Evolutionary conservation across 2,329 filamentous ascomycete genomes (phyloP).

Genomic region (Penicillium olsonii): DNA sequence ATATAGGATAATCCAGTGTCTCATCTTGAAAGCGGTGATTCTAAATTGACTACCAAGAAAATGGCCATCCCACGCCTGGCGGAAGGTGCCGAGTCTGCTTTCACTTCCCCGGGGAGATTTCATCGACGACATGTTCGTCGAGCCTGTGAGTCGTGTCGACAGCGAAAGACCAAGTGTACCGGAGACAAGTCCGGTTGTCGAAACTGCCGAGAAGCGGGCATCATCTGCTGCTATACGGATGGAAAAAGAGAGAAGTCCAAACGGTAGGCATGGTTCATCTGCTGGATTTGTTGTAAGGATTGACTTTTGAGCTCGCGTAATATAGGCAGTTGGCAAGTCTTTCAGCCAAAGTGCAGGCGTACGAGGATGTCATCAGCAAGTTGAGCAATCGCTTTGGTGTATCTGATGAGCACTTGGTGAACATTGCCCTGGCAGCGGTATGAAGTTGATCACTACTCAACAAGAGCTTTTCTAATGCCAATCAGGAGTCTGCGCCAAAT

Average conservation of each 20-base stretch:
- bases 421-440: slow-evolving; percentile 35
- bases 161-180: slow-evolving; percentile 49
- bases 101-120: slow-evolving; percentile 36
- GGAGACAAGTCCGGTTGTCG: slow-evolving; percentile 47
- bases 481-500: slow-evolving; percentile 27
- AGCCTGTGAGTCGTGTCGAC: slow-evolving; percentile 49
- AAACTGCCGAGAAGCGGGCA: slow-evolving; percentile 47
- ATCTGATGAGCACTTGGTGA: slow-evolving; percentile 39
- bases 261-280: slow-evolving; percentile 32
- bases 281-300: neutral
- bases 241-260: slow-evolving; percentile 49
- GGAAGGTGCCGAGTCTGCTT: slow-evolving; percentile 35
- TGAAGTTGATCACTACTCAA: slow-evolving; percentile 6
- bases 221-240: slow-evolving; percentile 48
- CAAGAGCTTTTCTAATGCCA: slow-evolving; percentile 17
- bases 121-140: slow-evolving; percentile 40
- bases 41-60: slow-evolving; percentile 29
- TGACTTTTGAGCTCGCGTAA: neutral
- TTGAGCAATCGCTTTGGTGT: slow-evolving; percentile 38
- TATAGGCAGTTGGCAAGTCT: slow-evolving; percentile 43
- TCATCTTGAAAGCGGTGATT: slow-evolving; percentile 25
- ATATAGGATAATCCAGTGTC: slow-evolving; percentile 28
- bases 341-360: slow-evolving; percentile 44
- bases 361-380: slow-evolving; percentile 42
- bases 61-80: slow-evolving; percentile 41